Percentiles rank a stretch among this genome's conserved stretches.
Evolutionary conservation across 495 filamentous ascomycete genomes (phyloP).

Genomic region (Aspergillus sclerotiicarbonarius): DNA sequence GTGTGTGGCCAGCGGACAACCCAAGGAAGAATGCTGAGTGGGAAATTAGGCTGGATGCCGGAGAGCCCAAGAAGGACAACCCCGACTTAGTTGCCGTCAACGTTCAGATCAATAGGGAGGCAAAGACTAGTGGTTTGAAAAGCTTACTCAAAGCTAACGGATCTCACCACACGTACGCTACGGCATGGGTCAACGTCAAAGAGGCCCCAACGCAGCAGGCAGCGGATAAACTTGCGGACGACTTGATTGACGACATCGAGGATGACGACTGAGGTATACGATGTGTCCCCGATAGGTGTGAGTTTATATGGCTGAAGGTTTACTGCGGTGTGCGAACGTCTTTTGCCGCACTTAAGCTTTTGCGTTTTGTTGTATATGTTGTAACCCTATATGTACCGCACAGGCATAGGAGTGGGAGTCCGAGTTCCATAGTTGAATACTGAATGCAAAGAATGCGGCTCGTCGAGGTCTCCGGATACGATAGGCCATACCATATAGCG

Average conservation of each 20-base stretch:
- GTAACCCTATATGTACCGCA: background rate
- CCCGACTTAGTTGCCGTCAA: background rate
- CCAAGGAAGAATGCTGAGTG: background rate
- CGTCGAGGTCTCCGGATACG: no score
- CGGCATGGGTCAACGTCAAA: background rate
- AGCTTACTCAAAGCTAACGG: background rate
- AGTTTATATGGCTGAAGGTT: background rate
- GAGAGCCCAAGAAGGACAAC: background rate
- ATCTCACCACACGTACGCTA: background rate
- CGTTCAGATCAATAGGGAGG: background rate
- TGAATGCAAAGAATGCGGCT: no score
- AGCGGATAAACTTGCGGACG: background rate
- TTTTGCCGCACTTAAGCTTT: background rate
- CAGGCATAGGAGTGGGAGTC: background rate
- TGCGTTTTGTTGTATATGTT: background rate
- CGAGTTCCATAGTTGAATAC: background rate
- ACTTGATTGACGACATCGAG: background rate
- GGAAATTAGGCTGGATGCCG: background rate
- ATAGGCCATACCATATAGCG: no score
- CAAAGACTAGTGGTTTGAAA: background rate
- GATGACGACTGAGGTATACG: background rate
- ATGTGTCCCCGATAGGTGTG: background rate
- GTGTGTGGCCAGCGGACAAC: background rate
- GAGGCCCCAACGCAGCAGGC: background rate
- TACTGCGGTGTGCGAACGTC: background rate